Evolutionary conservation across 352 stramenopile species (phyloP).

Genomic region (Phytopythium helicoides): DNA sequence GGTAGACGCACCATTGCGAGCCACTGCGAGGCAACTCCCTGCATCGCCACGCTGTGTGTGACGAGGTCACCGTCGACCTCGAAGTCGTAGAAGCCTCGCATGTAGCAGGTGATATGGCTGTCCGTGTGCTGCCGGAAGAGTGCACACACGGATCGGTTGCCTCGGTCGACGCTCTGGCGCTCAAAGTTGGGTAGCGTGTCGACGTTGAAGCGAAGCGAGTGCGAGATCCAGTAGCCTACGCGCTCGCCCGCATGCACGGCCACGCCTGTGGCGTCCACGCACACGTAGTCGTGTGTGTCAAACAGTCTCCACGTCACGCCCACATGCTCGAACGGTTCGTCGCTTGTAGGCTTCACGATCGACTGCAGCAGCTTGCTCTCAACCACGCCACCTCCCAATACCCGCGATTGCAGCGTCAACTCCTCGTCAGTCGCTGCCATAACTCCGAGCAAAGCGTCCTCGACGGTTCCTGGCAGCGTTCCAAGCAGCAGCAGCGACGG

Average conservation of each 20-base stretch:
- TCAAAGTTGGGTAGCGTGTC: slow-evolving; percentile 41
- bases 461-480: slow-evolving; percentile 7
- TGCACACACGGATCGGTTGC: slow-evolving; percentile 42
- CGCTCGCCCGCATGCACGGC: slow-evolving; percentile 12
- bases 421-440: slow-evolving; percentile 30
- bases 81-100: slow-evolving; percentile 25
- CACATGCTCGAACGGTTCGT: slow-evolving; percentile 52
- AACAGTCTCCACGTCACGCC: slow-evolving; percentile 59
- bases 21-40: slow-evolving; percentile 26
- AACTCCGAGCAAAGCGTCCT: slow-evolving; percentile 28
- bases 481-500: slow-evolving; percentile 30
- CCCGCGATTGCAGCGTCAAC: slow-evolving; percentile 45
- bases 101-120: slow-evolving; percentile 30
- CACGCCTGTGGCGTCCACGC: slow-evolving; percentile 28
- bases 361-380: slow-evolving; percentile 57
- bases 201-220: slow-evolving; percentile 30
- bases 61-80: slow-evolving; percentile 16
- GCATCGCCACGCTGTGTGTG: slow-evolving; percentile 21
- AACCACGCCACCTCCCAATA: slow-evolving; percentile 36
- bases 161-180: slow-evolving; percentile 59
- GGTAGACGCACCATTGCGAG: slow-evolving; percentile 31
- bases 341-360: slow-evolving; percentile 28
- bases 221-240: slow-evolving; percentile 29
- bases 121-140: slow-evolving; percentile 35
- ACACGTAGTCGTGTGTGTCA: slow-evolving; percentile 51